These are phyloP conservation scores for Exophiala sideris DNA, from an alignment of 2,329 filamentous ascomycete species.

Conservation along the genomic window DNA sequence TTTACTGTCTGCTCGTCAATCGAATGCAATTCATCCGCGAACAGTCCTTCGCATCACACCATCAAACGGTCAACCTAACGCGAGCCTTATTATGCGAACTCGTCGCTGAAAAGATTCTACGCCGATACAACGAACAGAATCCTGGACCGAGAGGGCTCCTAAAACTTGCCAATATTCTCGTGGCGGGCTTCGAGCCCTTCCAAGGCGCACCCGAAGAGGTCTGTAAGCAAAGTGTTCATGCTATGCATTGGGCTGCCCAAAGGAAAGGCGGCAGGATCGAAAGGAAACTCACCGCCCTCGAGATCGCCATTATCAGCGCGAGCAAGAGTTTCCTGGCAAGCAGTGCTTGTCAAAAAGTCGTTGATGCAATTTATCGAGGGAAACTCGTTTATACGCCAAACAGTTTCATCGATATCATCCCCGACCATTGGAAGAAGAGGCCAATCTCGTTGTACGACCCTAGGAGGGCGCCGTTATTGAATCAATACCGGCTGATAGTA, in stretches of 20 bases:
- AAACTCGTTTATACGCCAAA: conserved; percentile 79
- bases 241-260: conserved; percentile 41
- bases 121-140: conserved; percentile 75
- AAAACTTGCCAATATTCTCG: conserved; percentile 72
- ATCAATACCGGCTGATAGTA: conserved; percentile 81
- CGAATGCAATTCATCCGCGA: conserved; percentile 75
- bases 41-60: conserved; percentile 70
- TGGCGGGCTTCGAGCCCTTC: conserved; percentile 81
- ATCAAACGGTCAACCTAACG: conserved; percentile 77
- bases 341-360: conserved; percentile 75
- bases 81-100: conserved; percentile 76
- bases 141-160: conserved; percentile 68
- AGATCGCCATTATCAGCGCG: conserved; percentile 78
- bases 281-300: conserved; percentile 69
- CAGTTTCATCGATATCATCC: conserved; percentile 76
- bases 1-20: conserved; percentile 82
- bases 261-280: conserved; percentile 46
- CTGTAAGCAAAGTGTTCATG: conserved; percentile 53
- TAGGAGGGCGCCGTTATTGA: conserved; percentile 68
- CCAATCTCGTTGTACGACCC: conserved; percentile 80
- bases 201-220: conserved; percentile 73
- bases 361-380: conserved; percentile 77
- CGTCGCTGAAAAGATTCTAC: conserved; percentile 71
- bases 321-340: conserved; percentile 75
- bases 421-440: conserved; percentile 80